Evolutionary conservation across 169 alveolate genomes (phyloP).

Genomic region (Cyclospora cayetanensis): DNA sequence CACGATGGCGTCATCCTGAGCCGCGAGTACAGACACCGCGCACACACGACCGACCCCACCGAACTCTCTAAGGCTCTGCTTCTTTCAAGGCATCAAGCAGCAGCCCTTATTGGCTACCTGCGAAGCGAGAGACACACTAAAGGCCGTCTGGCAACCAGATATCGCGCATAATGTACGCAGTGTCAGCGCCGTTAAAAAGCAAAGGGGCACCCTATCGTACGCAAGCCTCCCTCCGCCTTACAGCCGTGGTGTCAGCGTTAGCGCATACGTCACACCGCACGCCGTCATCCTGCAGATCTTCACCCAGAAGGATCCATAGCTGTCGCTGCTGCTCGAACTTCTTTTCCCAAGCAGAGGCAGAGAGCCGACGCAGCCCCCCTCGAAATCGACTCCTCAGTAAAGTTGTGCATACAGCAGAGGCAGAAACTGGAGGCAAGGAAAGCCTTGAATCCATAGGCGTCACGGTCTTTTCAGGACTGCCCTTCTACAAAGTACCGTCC

Average conservation of each 20-base stretch:
- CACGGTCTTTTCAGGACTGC: too few species aligned
- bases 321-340: background rate
- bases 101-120: background rate
- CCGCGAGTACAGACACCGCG: too few species aligned
- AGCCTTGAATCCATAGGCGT: too few species aligned
- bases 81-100: background rate
- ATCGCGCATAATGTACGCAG: background rate
- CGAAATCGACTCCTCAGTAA: background rate
- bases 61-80: background rate
- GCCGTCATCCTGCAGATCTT: constrained; percentile 65
- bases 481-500: too few species aligned
- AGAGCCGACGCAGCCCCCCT: background rate
- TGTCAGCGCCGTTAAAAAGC: too few species aligned
- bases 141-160: background rate
- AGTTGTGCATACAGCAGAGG: background rate
- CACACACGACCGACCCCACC: too few species aligned
- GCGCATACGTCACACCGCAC: constrained; percentile 60
- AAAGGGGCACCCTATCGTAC: background rate
- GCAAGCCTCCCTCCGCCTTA: background rate
- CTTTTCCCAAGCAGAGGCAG: background rate
- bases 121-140: background rate
- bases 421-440: background rate
- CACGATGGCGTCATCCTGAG: constrained; percentile 79
- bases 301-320: constrained; percentile 11
- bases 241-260: constrained; percentile 31